These are phyloP conservation scores for Quercus agrifolia DNA, from an alignment of 306 rosid species.

Conservation along the genomic window DNA sequence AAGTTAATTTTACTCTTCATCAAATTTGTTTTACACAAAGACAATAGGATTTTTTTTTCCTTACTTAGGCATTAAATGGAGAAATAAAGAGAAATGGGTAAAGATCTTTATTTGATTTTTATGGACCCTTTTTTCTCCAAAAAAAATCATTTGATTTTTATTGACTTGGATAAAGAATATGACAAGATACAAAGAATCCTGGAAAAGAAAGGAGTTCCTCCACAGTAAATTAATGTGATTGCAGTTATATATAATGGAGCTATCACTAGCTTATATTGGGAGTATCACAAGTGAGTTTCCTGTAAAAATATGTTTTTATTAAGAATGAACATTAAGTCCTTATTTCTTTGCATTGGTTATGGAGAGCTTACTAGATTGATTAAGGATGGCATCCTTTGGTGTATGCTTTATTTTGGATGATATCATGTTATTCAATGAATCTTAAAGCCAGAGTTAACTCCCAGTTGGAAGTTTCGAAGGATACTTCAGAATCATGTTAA, in stretches of 20 bases:
- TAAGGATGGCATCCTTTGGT: background rate
- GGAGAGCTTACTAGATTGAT: background rate
- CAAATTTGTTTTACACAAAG: background rate
- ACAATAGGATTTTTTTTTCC: background rate
- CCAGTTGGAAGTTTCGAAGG: too few species aligned
- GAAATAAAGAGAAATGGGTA: background rate
- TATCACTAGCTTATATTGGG: background rate
- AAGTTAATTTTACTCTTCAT: background rate
- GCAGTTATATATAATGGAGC: background rate
- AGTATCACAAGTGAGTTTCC: background rate
- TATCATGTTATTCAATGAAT: background rate
- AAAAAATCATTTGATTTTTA: background rate
- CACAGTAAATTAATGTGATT: background rate
- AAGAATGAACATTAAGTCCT: background rate
- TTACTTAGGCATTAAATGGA: background rate
- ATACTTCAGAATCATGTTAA: too few species aligned
- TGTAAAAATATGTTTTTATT: background rate
- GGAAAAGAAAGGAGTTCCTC: background rate
- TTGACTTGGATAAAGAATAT: background rate
- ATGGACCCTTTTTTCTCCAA: background rate
- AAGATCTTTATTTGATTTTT: background rate
- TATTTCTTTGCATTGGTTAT: background rate
- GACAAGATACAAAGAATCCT: too few species aligned
- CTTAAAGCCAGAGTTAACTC: background rate
- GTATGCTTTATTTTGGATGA: background rate